Evolutionary conservation across 2,329 filamentous ascomycete species (phyloP), one percentile per base, ranked within the genome.

Genomic region (Cladophialophora psammophila): DNA sequence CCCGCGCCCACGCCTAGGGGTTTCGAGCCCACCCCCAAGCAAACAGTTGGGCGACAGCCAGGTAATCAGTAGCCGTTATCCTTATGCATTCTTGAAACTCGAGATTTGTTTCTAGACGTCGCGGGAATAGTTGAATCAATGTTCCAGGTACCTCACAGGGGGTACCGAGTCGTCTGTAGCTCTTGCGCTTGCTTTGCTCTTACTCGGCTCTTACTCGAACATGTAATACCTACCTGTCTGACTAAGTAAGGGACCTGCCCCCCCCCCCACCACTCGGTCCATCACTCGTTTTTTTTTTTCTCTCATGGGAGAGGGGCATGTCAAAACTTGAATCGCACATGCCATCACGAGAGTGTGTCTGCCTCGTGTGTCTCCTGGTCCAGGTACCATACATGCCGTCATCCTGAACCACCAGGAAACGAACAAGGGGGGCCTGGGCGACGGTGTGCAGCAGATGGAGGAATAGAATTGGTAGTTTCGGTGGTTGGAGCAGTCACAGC

Each of bases 401-500:
- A 50, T 50, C 20, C 45, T 26, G 45, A 50, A 26, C 18, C 45
- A 26, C 45, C 18, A 50, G 5, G 15, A 20, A 20, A 50, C 45
- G 45, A 26, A 50, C 45, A 50, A 10, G 9, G 18, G 45, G 45
- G 45, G 45, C 8, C 3, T 5, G 10, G 7, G 26, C 45, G 18
- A 50, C 45, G 45, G 45, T 50, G 45, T 50, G 45, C 18, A 50
- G 45, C 45, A 38, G 26, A 50, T 8, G 18, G 18, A 50, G 45
- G 45, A 42, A 42, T 26, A 26, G 26, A 26, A 26, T 26, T 26
- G 26, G 26, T 26, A 26, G 26, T 26, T 26, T 26, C 2, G 26
- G 26, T 3, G 26, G 26, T 3, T 3, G 26, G 26, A 26, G 26
- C 26, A 26, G 26, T 26, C 26, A 26, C 26, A 2, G 3, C 26